These are phyloP conservation scores for Penicillium concentricum DNA, from an alignment of 2,329 filamentous ascomycete genomes.

Conservation along the genomic window DNA sequence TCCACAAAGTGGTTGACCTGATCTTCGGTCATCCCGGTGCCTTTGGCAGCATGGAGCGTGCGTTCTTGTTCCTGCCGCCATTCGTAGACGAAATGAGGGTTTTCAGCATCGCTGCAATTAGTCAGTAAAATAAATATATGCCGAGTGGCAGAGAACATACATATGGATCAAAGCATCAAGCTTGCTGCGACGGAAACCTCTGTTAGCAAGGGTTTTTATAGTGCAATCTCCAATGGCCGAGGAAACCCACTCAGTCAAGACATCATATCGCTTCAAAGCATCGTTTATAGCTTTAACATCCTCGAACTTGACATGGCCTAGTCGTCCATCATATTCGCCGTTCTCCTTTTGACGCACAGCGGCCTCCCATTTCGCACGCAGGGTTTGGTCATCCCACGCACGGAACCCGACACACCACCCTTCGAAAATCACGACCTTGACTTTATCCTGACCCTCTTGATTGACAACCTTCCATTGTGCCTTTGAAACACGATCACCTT, in stretches of 20 bases:
- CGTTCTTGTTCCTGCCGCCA: conserved; percentile 83
- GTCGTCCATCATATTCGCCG: conserved; percentile 50
- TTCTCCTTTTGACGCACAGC: conserved; percentile 50
- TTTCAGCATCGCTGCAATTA: conserved; percentile 61
- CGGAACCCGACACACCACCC: conserved; percentile 91
- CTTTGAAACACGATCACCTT: conserved; percentile 70
- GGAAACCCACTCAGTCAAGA: conserved; percentile 51
- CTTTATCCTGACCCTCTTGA: conserved; percentile 29
- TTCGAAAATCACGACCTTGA: conserved; percentile 75
- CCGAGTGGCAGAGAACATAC: conserved; percentile 35
- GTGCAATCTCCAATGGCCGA: neutral
- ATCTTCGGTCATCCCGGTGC: conserved; percentile 77
- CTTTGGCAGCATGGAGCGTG: conserved; percentile 63
- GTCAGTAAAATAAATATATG: neutral
- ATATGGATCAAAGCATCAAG: conserved; percentile 66
- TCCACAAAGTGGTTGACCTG: conserved; percentile 75
- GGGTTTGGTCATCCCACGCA: conserved; percentile 55
- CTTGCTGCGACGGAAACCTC: conserved; percentile 33
- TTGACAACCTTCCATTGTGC: conserved; percentile 60
- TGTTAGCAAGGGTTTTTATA: conserved; percentile 13
- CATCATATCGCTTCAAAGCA: conserved; percentile 57
- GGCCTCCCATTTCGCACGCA: conserved; percentile 55
- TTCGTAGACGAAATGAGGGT: conserved; percentile 73
- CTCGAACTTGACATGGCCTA: conserved; percentile 56
- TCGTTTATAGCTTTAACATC: conserved; percentile 61